A percentile compares a stretch with the other conserved stretches of the same genome.
These are phyloP conservation scores for Nasturtium officinale DNA, from an alignment of 345 rosid genomes.

Conservation along the genomic window DNA sequence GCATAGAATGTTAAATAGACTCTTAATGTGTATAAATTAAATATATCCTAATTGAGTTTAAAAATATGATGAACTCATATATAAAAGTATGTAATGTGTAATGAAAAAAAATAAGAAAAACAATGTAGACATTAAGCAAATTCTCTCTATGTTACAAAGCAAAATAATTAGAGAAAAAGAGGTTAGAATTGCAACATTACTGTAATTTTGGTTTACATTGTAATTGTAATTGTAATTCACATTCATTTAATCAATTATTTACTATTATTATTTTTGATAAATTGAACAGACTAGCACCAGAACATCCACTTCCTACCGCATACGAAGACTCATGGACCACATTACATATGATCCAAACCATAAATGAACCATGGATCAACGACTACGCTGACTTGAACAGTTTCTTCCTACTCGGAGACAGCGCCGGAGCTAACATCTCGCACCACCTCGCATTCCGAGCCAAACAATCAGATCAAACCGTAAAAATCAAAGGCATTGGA, in stretches of 20 bases:
- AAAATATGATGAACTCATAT: too few relatives aligned
- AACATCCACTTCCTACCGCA: constrained; percentile 67
- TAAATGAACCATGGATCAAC: constrained; percentile 57
- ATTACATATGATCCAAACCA: constrained; percentile 54
- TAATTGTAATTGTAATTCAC: too few relatives aligned
- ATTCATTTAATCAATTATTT: background rate
- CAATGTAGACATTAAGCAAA: too few relatives aligned
- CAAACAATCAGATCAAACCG: constrained; percentile 24
- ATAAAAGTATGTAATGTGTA: too few relatives aligned
- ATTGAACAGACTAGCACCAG: constrained; percentile 56
- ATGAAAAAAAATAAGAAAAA: too few relatives aligned
- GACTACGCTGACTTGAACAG: constrained; percentile 50
- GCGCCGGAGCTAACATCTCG: constrained; percentile 71
- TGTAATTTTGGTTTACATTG: too few relatives aligned
- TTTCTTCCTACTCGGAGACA: constrained; percentile 66
- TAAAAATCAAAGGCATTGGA: constrained; percentile 59
- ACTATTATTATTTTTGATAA: background rate
- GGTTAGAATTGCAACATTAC: too few relatives aligned
- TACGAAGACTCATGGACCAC: constrained; percentile 80
- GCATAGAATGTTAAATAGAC: too few relatives aligned
- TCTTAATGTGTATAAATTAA: too few relatives aligned
- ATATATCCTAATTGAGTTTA: too few relatives aligned
- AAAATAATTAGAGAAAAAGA: too few relatives aligned
- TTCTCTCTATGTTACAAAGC: too few relatives aligned
- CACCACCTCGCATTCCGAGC: constrained; percentile 63